A percentile compares a stretch with the other conserved stretches of the same genome.
Conservation (phyloP, 805 yeast genomes). For the Wickerhamiella sergipiensis region DNA sequence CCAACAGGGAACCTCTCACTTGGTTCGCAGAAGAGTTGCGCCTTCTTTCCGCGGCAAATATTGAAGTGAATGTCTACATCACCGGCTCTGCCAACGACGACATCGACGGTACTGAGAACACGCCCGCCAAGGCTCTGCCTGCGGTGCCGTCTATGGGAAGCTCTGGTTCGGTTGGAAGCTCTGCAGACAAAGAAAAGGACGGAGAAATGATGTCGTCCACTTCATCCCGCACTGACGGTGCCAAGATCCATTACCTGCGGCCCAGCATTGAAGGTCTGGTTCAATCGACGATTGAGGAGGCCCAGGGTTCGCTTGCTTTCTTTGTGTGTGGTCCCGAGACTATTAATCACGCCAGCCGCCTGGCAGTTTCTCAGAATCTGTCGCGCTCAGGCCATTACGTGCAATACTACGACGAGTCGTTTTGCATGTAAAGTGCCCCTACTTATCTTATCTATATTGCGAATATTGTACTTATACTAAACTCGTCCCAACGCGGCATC, state of each 20-base stretch:
- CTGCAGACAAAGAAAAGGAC: neutral
- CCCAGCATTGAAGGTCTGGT: neutral
- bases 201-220: neutral
- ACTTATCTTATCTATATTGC: no score
- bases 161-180: neutral
- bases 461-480: no score
- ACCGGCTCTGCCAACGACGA: neutral
- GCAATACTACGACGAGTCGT: conserved; percentile 11
- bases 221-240: neutral
- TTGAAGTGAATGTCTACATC: neutral
- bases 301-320: conserved; percentile 7
- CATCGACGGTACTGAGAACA: neutral
- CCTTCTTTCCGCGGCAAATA: neutral
- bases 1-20: conserved; percentile 36
- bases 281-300: neutral
- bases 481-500: no score
- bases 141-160: neutral
- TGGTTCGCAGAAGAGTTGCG: conserved; percentile 34
- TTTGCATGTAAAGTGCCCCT: conserved; percentile 6
- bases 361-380: conserved; percentile 4
- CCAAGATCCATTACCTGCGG: neutral
- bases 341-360: conserved; percentile 10
- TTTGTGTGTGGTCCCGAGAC: conserved; percentile 11
- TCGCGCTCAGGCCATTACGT: conserved; percentile 4
- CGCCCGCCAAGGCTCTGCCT: neutral